Evolutionary conservation across 306 rosid species (phyloP).

Genomic region (Glycine latifolia): DNA sequence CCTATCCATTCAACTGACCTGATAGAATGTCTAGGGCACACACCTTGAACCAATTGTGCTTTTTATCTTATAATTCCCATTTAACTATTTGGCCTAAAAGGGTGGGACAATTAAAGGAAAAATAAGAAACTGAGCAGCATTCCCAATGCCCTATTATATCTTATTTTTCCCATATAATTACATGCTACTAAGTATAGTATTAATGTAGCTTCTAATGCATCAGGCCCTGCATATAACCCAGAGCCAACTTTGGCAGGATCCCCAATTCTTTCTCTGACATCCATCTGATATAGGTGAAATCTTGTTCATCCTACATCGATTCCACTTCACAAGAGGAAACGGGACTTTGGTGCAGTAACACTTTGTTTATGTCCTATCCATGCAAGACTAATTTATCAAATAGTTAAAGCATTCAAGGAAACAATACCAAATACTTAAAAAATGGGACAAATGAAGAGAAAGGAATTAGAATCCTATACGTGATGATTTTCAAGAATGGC

Average conservation of each 20-base stretch:
- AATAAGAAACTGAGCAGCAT: no score
- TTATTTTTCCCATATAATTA: no score
- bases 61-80: no score
- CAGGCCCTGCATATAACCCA: slow-evolving; percentile 12
- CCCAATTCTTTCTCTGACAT: neutral
- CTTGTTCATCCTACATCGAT: slow-evolving; percentile 27
- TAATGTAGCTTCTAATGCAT: neutral
- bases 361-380: slow-evolving; percentile 22
- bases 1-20: no score
- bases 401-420: neutral
- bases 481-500: slow-evolving; percentile 97
- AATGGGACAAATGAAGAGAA: slow-evolving; percentile 28
- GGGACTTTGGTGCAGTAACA: slow-evolving; percentile 21
- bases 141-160: no score
- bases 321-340: slow-evolving; percentile 34
- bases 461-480: slow-evolving; percentile 60
- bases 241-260: slow-evolving; percentile 9
- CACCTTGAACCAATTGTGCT: no score
- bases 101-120: no score
- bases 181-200: no score
- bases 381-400: slow-evolving; percentile 24
- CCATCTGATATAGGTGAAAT: slow-evolving; percentile 2
- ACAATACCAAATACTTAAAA: slow-evolving; percentile 20
- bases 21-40: no score
- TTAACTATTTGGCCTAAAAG: no score